Evolutionary conservation across 495 filamentous ascomycete genomes (phyloP).

Genomic region (Talaromyces wortmannii): DNA sequence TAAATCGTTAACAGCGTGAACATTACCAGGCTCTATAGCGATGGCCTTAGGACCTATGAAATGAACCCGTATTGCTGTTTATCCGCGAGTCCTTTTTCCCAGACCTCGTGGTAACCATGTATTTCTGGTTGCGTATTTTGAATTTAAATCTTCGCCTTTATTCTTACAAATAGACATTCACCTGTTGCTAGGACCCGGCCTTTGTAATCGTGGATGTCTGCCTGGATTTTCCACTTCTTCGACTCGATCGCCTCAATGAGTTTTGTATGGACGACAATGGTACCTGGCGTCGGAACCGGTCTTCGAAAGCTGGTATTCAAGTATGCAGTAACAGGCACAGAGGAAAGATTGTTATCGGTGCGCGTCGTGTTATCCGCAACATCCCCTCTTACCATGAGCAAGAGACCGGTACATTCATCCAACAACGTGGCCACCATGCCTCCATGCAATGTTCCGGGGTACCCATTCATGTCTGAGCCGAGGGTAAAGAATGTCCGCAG

Average conservation of each 20-base stretch:
- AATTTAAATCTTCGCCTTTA: slow-evolving; percentile 17
- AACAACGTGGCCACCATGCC: slow-evolving; percentile 40
- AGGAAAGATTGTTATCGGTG: background rate
- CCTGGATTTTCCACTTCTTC: slow-evolving; percentile 40
- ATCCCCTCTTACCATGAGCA: slow-evolving; percentile 17
- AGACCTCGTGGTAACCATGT: too few species aligned
- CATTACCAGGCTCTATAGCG: too few species aligned
- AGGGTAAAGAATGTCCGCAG: background rate
- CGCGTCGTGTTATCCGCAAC: background rate
- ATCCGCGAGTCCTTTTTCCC: too few species aligned
- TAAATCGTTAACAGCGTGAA: too few species aligned
- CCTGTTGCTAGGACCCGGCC: slow-evolving; percentile 33
- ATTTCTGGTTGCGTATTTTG: too few species aligned
- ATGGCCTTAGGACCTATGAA: too few species aligned
- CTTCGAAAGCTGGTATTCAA: slow-evolving; percentile 49
- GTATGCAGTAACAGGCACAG: slow-evolving; percentile 44
- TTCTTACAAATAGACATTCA: slow-evolving; percentile 37
- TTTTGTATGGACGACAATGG: slow-evolving; percentile 41
- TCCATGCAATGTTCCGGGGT: slow-evolving; percentile 51
- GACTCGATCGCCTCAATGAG: slow-evolving; percentile 26
- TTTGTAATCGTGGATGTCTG: slow-evolving; percentile 28
- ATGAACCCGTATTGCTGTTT: too few species aligned
- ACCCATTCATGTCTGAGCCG: slow-evolving; percentile 51
- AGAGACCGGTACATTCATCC: slow-evolving; percentile 48
- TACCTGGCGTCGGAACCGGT: slow-evolving; percentile 46